phyloP scores from a whole-genome alignment of 2,329 filamentous ascomycete species.

The Acrocalymma vagum region DNA sequence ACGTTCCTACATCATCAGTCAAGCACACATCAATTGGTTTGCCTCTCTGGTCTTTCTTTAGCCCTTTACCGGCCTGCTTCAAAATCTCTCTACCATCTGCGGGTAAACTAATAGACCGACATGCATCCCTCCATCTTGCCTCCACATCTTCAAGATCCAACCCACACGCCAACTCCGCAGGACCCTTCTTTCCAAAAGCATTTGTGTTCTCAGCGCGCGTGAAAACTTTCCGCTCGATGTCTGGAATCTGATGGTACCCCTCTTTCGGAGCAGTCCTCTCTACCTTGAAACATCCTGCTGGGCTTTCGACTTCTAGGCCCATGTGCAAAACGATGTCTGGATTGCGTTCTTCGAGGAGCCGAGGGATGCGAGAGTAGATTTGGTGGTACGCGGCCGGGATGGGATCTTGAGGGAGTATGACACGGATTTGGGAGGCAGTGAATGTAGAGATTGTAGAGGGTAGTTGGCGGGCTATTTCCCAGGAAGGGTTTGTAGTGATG shows the following conservation, averaged over 20 bases:
- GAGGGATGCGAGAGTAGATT: constrained; percentile 70
- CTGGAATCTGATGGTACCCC: constrained; percentile 70
- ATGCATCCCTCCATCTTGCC: constrained; percentile 18
- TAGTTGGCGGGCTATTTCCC: constrained; percentile 77
- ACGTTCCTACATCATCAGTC: constrained; percentile 53
- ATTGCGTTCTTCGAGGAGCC: constrained; percentile 61
- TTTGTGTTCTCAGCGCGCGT: constrained; percentile 37
- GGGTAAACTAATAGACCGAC: constrained; percentile 13
- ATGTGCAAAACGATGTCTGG: constrained; percentile 77
- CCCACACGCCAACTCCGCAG: constrained; percentile 28
- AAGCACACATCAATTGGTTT: constrained; percentile 44
- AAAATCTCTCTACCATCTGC: constrained; percentile 3
- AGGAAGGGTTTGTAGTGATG: constrained; percentile 78
- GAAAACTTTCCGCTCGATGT: constrained; percentile 68
- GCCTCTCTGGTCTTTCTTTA: too few relatives aligned
- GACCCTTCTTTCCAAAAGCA: constrained; percentile 29
- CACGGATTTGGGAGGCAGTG: constrained; percentile 54
- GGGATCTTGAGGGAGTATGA: constrained; percentile 71
- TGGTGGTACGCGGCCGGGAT: constrained; percentile 76
- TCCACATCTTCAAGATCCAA: constrained; percentile 30
- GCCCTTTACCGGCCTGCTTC: constrained; percentile 13
- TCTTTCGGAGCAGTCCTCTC: constrained; percentile 76
- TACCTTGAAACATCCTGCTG: constrained; percentile 68
- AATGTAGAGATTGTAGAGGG: constrained; percentile 14
- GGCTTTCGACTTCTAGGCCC: constrained; percentile 74